phyloP scores from a whole-genome alignment of 2,329 filamentous ascomycete genomes.

The Aspergillus proliferans region DNA sequence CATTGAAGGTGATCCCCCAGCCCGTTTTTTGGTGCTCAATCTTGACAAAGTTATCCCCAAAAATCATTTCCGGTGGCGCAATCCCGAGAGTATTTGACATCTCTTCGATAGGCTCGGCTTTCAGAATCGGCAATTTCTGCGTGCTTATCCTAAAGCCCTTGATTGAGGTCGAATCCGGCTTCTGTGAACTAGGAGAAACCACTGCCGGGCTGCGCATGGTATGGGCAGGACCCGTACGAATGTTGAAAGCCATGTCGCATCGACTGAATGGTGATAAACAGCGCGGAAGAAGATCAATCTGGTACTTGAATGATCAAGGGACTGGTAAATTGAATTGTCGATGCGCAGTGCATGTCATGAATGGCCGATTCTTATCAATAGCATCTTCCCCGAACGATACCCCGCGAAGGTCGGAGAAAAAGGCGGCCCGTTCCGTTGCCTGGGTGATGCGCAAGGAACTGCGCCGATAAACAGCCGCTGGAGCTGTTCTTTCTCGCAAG shows the following conservation, averaged over 20 bases:
- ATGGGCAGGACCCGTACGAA: conserved; percentile 3
- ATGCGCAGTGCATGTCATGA: background rate
- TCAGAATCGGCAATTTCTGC: conserved; percentile 90
- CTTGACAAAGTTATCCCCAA: conserved; percentile 82
- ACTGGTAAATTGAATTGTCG: background rate
- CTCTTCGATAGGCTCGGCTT: conserved; percentile 79
- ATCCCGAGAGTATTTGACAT: conserved; percentile 76
- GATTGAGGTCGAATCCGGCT: conserved; percentile 54
- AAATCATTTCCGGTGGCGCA: conserved; percentile 96
- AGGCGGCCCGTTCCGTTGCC: conserved; percentile 26
- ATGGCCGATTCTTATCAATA: background rate
- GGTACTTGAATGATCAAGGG: background rate
- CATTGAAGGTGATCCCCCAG: conserved; percentile 76
- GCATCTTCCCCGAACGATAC: conserved; percentile 6
- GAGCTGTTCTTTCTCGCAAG: conserved; percentile 4
- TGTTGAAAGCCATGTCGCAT: conserved; percentile 11
- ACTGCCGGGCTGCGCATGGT: conserved; percentile 47
- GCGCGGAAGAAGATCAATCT: conserved; percentile 1
- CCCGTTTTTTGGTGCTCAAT: conserved; percentile 67
- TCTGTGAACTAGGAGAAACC: conserved; percentile 43
- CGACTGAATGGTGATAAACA: background rate
- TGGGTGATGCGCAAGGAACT: conserved; percentile 13
- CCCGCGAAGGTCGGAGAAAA: conserved; percentile 28
- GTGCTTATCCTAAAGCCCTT: conserved; percentile 68
- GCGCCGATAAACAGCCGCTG: conserved; percentile 11